phyloP scores from a whole-genome alignment of 1,284 basidiomycete genomes.

The Tilletia setariae region DNA sequence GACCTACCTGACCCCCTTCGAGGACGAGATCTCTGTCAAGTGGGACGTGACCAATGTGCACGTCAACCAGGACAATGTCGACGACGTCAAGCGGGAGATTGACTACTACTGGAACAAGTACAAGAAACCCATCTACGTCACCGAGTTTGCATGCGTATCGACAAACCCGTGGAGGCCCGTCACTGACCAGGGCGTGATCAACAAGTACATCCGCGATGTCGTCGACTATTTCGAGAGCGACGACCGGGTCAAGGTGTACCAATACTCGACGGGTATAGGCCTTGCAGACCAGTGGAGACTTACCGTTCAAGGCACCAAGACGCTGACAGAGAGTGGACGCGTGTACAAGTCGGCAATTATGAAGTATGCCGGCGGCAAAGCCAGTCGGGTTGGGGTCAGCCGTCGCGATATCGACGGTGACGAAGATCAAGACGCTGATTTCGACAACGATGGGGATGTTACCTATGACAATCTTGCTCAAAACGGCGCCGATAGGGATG shows the following conservation, averaged over 20 bases:
- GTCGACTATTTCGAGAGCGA: constrained; percentile 38
- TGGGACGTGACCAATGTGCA: constrained; percentile 13
- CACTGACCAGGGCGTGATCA: constrained; percentile 26
- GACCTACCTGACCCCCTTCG: constrained; percentile 15
- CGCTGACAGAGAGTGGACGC: constrained; percentile 1
- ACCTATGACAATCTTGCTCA: neutral
- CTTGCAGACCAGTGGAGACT: constrained; percentile 3
- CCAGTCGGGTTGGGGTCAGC: neutral
- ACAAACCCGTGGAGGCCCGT: neutral
- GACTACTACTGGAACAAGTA: constrained; percentile 14
- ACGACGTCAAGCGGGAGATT: constrained; percentile 8
- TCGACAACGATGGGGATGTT: constrained; percentile 1
- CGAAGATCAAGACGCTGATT: neutral
- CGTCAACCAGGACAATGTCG: constrained; percentile 14
- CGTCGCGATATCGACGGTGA: neutral
- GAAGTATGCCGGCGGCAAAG: neutral
- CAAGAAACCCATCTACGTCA: constrained; percentile 10
- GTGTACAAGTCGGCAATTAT: neutral
- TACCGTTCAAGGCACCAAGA: neutral
- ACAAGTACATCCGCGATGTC: constrained; percentile 30
- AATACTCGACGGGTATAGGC: constrained; percentile 10
- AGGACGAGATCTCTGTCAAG: neutral
- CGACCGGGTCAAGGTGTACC: constrained; percentile 33
- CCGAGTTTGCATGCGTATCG: neutral
- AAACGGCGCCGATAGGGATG: neutral